Conservation (phyloP, 306 rosid species). For the Citrullus amarus region DNA sequence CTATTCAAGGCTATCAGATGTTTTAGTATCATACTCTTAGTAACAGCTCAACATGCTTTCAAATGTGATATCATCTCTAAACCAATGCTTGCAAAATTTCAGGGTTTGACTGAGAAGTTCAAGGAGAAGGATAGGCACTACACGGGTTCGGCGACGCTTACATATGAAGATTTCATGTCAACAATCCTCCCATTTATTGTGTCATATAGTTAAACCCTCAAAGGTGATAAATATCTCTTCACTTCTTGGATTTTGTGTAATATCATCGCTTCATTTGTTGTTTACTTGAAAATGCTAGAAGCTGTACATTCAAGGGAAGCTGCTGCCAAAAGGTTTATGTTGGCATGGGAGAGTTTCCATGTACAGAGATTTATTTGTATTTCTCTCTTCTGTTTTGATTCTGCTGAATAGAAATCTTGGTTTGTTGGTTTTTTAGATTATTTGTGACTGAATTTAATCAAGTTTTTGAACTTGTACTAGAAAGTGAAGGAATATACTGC, state of each 20-base stretch:
- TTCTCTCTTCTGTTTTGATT: not conserved
- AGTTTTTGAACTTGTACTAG: not conserved
- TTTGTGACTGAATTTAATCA: not conserved
- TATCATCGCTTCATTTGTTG: not conserved
- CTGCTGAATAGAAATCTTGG: not conserved
- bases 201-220: slow-evolving; percentile 37
- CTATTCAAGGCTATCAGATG: not conserved
- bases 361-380: not conserved
- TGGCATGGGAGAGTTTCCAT: not conserved
- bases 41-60: not conserved
- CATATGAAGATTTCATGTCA: slow-evolving; percentile 61
- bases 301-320: slow-evolving; percentile 4
- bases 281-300: not conserved
- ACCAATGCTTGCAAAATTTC: slow-evolving; percentile 20
- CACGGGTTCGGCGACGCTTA: slow-evolving; percentile 53
- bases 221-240: not conserved
- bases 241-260: not conserved
- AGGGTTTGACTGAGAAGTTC: slow-evolving; percentile 87
- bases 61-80: not conserved
- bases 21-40: not conserved
- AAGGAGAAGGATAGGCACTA: slow-evolving; percentile 64
- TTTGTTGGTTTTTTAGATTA: not conserved
- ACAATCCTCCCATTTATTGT: slow-evolving; percentile 75
- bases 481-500: not conserved
- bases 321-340: not conserved